Conservation (phyloP, 2,329 filamentous ascomycete species). For the Neobulgaria alba region DNA sequence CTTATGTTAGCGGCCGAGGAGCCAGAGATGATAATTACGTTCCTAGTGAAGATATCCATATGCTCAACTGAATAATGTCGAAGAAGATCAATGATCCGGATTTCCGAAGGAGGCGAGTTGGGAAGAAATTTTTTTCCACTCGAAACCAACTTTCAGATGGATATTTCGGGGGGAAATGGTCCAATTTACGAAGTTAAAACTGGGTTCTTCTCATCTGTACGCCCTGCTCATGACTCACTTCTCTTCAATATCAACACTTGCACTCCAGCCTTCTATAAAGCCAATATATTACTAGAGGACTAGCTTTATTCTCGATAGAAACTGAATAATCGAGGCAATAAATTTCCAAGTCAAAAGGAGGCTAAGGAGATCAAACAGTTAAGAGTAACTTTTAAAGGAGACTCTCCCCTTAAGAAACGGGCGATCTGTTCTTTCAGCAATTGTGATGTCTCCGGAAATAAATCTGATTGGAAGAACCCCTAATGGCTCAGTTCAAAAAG, state of each 20-base stretch:
- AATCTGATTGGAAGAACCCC: too few species aligned
- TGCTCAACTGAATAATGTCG: slow-evolving; percentile 6
- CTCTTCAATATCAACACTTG: slow-evolving; percentile 10
- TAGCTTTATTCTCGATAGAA: too few species aligned
- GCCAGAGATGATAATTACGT: not conserved
- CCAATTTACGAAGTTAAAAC: not conserved
- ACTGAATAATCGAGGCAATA: too few species aligned
- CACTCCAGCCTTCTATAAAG: slow-evolving; percentile 12
- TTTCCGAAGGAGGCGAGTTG: not conserved
- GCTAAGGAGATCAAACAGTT: not conserved
- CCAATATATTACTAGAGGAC: too few species aligned
- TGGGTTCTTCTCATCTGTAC: slow-evolving; percentile 11
- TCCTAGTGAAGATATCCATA: not conserved
- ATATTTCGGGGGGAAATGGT: not conserved
- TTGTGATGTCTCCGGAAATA: not conserved
- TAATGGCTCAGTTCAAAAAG: not conserved
- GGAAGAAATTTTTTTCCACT: slow-evolving; percentile 10
- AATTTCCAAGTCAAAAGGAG: too few species aligned
- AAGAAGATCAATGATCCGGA: slow-evolving; percentile 2
- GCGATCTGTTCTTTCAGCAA: not conserved
- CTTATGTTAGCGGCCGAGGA: not conserved
- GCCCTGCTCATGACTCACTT: slow-evolving; percentile 8
- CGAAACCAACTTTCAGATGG: not conserved
- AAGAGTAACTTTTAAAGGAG: not conserved
- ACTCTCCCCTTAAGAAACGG: not conserved